Conservation (phyloP, 768 basidiomycete species). For the Grammothele lineata region DNA sequence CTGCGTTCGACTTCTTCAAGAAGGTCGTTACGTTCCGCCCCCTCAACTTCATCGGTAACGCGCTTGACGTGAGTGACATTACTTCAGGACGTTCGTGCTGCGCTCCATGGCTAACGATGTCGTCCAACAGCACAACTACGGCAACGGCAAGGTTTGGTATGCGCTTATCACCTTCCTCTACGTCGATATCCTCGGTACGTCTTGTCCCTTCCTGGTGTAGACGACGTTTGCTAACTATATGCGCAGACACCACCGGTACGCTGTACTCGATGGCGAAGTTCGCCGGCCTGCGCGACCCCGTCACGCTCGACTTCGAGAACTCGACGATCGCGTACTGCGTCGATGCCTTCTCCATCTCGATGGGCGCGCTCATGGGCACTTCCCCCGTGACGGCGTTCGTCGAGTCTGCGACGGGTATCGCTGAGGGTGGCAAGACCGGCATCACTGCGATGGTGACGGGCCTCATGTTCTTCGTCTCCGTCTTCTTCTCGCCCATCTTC, state of each 20-base stretch:
- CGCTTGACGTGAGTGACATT: constrained; percentile 49
- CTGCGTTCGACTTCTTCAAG: constrained; percentile 80
- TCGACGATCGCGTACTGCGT: constrained; percentile 80
- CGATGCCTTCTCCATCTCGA: constrained; percentile 76
- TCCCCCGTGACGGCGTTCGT: constrained; percentile 82
- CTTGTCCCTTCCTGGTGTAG: constrained; percentile 51
- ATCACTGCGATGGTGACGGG: constrained; percentile 72
- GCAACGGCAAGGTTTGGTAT: constrained; percentile 79
- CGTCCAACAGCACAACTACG: constrained; percentile 23
- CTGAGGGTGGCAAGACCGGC: constrained; percentile 87
- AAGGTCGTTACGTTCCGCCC: constrained; percentile 75
- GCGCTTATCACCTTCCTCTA: constrained; percentile 87
- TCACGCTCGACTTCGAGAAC: constrained; percentile 83
- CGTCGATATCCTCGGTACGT: constrained; percentile 77
- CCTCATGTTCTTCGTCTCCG: constrained; percentile 72
- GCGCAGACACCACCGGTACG: constrained; percentile 53
- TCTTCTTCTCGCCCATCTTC: constrained; percentile 89
- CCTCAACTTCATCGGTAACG: constrained; percentile 58
- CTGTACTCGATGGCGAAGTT: constrained; percentile 91
- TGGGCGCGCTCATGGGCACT: constrained; percentile 76
- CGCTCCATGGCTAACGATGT: too few species aligned
- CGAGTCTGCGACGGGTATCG: constrained; percentile 78
- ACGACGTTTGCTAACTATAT: neutral
- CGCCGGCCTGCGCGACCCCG: constrained; percentile 79
- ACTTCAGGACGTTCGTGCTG: too few species aligned